Evolutionary conservation across 1,284 basidiomycete genomes (phyloP).

Genomic region (Malassezia sympodialis): DNA sequence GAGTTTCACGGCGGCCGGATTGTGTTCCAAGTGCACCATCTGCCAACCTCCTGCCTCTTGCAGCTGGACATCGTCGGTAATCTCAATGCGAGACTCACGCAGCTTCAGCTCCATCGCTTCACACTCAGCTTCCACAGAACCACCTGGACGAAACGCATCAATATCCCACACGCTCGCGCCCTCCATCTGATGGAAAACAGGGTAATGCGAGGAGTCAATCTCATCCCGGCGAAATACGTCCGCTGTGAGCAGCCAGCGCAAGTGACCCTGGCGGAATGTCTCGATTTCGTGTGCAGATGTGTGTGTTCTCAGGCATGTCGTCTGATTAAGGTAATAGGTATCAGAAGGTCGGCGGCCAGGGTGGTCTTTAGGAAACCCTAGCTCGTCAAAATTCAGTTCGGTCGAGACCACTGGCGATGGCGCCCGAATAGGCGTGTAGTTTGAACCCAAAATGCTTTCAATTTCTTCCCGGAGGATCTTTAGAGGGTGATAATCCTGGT

Average conservation of each 20-base stretch:
- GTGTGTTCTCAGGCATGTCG: constrained; percentile 87
- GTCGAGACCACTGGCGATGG: constrained; percentile 81
- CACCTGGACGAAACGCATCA: constrained; percentile 50
- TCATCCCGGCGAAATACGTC: constrained; percentile 98
- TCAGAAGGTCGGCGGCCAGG: constrained; percentile 81
- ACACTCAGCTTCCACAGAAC: constrained; percentile 53
- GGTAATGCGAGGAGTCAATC: constrained; percentile 92
- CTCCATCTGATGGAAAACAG: constrained; percentile 98
- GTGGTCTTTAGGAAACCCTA: constrained; percentile 86
- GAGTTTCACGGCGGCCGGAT: constrained; percentile 50
- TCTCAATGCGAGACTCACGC: constrained; percentile 56
- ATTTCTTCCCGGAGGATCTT: constrained; percentile 73
- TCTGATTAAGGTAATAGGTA: constrained; percentile 87
- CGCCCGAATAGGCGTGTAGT: constrained; percentile 52
- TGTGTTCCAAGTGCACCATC: constrained; percentile 60
- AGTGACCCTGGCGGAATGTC: constrained; percentile 65
- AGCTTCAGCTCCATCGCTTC: constrained; percentile 55
- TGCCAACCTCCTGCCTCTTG: constrained; percentile 72
- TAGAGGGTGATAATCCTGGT: constrained; percentile 70
- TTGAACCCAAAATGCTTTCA: constrained; percentile 63
- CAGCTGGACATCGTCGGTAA: constrained; percentile 68
- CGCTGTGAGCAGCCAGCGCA: constrained; percentile 83
- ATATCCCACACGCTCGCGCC: constrained; percentile 67
- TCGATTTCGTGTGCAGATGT: constrained; percentile 96
- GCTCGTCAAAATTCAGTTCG: constrained; percentile 88